A percentile compares a stretch with the other conserved stretches of the same genome.
Conservation (phyloP, 306 rosid species). For the Cicer bijugum region DNA sequence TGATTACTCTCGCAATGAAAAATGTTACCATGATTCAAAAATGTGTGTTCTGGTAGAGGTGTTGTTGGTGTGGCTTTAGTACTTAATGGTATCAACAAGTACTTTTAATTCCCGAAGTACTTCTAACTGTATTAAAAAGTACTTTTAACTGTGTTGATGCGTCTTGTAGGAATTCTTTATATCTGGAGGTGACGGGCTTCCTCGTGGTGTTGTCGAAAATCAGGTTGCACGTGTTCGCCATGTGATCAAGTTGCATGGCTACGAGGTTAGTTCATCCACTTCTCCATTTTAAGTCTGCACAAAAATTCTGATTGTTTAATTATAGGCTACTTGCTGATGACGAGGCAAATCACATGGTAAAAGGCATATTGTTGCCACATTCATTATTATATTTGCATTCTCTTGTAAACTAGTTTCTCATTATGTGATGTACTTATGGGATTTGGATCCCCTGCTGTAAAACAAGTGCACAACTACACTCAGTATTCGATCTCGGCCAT, state of each 20-base stretch:
- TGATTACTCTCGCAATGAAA: constrained; percentile 8
- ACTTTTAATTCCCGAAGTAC: not conserved
- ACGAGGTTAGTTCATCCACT: constrained; percentile 67
- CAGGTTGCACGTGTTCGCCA: constrained; percentile 84
- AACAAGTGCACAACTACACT: no score
- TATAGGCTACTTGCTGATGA: not conserved
- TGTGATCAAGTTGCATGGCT: constrained; percentile 77
- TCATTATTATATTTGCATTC: constrained; percentile 7
- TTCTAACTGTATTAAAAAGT: not conserved
- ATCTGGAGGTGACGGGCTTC: constrained; percentile 99
- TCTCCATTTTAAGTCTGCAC: constrained; percentile 38
- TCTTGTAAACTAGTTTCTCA: constrained; percentile 4
- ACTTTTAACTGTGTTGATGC: constrained; percentile 1
- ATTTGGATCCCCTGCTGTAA: no score
- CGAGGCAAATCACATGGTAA: not conserved
- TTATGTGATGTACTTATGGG: not conserved
- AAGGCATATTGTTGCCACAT: constrained; percentile 25
- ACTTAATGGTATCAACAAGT: not conserved
- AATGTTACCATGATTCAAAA: not conserved
- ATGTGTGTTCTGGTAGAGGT: constrained; percentile 7
- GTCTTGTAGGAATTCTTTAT: constrained; percentile 82
- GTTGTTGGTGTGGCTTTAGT: constrained; percentile 26
- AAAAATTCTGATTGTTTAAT: constrained; percentile 20
- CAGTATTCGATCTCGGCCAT: no score
- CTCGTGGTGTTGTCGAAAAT: constrained; percentile 96